These are phyloP conservation scores for Mycena rosella DNA, from an alignment of 768 basidiomycete genomes.

Conservation along the genomic window DNA sequence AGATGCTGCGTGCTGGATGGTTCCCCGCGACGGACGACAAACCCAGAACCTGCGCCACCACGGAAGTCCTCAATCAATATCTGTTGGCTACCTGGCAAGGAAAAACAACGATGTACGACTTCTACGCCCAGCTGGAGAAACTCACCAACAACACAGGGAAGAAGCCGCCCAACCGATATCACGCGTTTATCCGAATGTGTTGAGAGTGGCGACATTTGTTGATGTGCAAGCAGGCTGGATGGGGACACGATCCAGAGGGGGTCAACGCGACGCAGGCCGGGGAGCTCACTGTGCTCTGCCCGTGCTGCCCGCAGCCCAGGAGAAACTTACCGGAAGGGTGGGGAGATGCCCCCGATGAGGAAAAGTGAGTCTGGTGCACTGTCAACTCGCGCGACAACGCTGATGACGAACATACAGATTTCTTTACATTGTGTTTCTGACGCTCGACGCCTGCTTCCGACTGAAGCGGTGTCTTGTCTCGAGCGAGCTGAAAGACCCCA, in stretches of 20 bases:
- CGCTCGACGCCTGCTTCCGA: slow-evolving; percentile 3
- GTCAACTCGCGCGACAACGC: too few relatives aligned
- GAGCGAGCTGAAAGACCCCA: slow-evolving; percentile 19
- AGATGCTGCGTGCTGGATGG: slow-evolving; percentile 5
- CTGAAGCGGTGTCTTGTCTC: slow-evolving; percentile 19
- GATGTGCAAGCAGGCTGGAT: slow-evolving; percentile 35
- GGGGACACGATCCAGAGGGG: background rate
- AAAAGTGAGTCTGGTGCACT: too few relatives aligned
- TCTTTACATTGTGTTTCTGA: slow-evolving; percentile 23
- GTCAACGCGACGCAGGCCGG: slow-evolving; percentile 12
- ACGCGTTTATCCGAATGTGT: slow-evolving; percentile 21
- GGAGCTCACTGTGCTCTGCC: slow-evolving; percentile 35
- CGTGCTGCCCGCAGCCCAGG: slow-evolving; percentile 36
- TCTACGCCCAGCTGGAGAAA: slow-evolving; percentile 4
- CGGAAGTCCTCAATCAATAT: slow-evolving; percentile 2
- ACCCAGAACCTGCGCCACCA: slow-evolving; percentile 3
- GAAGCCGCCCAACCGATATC: slow-evolving; percentile 28
- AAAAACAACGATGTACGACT: slow-evolving; percentile 22
- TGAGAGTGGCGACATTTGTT: slow-evolving; percentile 42
- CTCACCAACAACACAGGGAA: slow-evolving; percentile 7
- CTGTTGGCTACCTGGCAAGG: background rate
- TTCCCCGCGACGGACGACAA: slow-evolving; percentile 10
- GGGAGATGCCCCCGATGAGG: slow-evolving; percentile 2
- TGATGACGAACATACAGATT: slow-evolving; percentile 2
- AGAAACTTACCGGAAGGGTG: slow-evolving; percentile 34